A percentile compares a stretch with the other conserved stretches of the same genome.
Conservation (phyloP, 495 filamentous ascomycete genomes). For the Penicillium salamii region DNA sequence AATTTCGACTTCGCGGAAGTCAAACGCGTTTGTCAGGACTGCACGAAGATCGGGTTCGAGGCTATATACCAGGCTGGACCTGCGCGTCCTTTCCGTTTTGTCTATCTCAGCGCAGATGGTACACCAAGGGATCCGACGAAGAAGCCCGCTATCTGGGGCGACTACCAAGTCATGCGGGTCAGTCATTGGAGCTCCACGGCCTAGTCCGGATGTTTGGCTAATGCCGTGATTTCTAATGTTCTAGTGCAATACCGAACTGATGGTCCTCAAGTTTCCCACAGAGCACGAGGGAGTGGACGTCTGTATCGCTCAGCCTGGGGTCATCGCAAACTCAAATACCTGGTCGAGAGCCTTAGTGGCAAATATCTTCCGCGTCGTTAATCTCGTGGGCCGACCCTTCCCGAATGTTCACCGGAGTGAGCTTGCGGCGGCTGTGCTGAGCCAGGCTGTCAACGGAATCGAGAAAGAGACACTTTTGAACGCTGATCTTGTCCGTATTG, state of each 20-base stretch:
- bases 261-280: constrained; percentile 35
- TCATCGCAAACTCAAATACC: constrained; percentile 12
- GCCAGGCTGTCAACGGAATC: constrained; percentile 43
- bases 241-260: constrained; percentile 43
- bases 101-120: constrained; percentile 45
- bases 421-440: constrained; percentile 43
- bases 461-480: constrained; percentile 46
- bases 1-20: constrained; percentile 37
- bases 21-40: constrained; percentile 42
- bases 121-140: constrained; percentile 38
- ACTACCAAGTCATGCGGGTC: constrained; percentile 41
- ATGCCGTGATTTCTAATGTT: not conserved
- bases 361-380: constrained; percentile 3
- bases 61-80: constrained; percentile 27
- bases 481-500: constrained; percentile 43
- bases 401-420: constrained; percentile 35
- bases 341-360: constrained; percentile 7
- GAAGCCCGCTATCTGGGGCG: constrained; percentile 25
- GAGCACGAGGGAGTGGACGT: constrained; percentile 33
- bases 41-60: constrained; percentile 37
- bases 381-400: constrained; percentile 11
- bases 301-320: constrained; percentile 37
- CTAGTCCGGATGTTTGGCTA: not conserved
- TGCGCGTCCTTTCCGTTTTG: constrained; percentile 32
- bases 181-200: constrained; percentile 13